Base-by-base conservation (phyloP, 1,284 basidiomycete genomes). In the Peniophora sp. region DNA sequence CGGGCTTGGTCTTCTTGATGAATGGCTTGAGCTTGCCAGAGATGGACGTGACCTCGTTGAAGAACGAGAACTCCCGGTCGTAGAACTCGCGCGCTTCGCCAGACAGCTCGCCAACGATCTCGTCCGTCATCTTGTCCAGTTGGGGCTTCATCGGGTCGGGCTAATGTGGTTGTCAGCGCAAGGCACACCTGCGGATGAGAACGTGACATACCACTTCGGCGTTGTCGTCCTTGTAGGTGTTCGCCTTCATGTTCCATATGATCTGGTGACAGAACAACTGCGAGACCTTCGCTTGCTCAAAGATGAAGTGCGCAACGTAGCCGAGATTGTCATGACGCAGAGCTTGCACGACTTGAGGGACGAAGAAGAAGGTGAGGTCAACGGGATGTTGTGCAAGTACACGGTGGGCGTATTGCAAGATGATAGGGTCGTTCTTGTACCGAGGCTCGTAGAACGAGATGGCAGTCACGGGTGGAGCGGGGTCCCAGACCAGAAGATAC, bases 171-270 rank as follows among this genome's bases (percentile, higher is more conserved):
- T 8, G 3, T 45, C 24, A 35, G 15, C 18, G 6, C 8, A 41
- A 23, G 47, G 27, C n/a, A n/a, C 10, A 34, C 24, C 47, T 10
- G 24, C 34, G 46, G 32, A 45, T 43, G 42, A 39, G 44, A 5
- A 35, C 14, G 35, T 27, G 22, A 70, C 84, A 55, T 60, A 92
- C 92, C 55, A 87, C 78, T 66, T 92, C 88, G 10, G 79, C 88
- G 11, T 76, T 74, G 60, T 99, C 97, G 61, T 96, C 97, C 60
- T 88, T 92, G 68, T 86, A 97, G 55, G 87, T 92, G 65, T 99
- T 99, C 3, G 97, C 97, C 63, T 97, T 97, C 97, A 99, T 99
- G 67, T 99, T 99, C 97, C 97, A 99, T 57, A 99, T 93, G 56
- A 99, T 99, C 71, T 99, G 97, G 67, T 99, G 97, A 64, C 97